These are phyloP conservation scores for Cerioporus squamosus DNA, from an alignment of 1,284 basidiomycete species.

Conservation along the genomic window DNA sequence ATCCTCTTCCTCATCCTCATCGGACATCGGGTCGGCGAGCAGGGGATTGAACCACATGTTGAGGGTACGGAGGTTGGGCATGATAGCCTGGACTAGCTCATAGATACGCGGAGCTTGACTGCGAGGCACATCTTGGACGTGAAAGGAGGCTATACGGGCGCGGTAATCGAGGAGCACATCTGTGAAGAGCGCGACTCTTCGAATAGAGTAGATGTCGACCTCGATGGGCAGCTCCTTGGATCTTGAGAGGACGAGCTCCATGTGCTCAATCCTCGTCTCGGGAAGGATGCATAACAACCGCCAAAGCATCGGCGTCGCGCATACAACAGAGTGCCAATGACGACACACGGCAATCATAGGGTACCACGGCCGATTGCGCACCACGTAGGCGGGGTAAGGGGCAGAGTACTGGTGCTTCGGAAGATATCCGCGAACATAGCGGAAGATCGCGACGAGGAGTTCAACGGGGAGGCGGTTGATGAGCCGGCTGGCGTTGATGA, in stretches of 20 bases:
- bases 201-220: neutral
- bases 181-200: neutral
- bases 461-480: conserved; percentile 2
- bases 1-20: neutral
- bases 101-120: neutral
- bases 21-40: neutral
- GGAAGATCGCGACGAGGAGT: neutral
- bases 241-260: neutral
- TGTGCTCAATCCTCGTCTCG: neutral
- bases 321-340: neutral
- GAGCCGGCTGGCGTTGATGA: neutral
- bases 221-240: neutral
- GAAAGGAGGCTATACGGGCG: neutral
- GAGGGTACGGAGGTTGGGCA: neutral
- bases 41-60: neutral
- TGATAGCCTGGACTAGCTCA: neutral
- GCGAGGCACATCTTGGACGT: neutral
- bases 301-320: neutral
- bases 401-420: too few relatives aligned
- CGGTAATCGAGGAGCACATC: neutral
- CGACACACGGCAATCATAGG: neutral
- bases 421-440: neutral
- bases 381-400: too few relatives aligned
- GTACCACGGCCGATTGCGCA: neutral
- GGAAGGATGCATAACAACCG: neutral